Conservation (phyloP, 371 early-diverging fungal species). For the Saksenaea vasiformis region DNA sequence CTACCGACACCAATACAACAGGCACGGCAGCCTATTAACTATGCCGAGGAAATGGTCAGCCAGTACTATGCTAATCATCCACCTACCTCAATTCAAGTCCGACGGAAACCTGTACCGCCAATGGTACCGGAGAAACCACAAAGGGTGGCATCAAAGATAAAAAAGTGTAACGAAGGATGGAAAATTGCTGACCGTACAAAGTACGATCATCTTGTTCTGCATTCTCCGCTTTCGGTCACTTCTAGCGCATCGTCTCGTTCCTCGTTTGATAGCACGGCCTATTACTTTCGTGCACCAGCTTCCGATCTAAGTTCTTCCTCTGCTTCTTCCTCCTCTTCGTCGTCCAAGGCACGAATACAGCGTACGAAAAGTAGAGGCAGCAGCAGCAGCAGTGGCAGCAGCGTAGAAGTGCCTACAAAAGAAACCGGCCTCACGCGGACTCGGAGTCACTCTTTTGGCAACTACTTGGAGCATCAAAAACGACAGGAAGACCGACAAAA, state of each 20-base stretch:
- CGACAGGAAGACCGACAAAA: background rate
- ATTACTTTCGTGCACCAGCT: background rate
- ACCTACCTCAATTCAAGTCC: background rate
- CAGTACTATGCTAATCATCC: background rate
- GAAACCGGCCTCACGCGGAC: background rate
- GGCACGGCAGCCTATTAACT: background rate
- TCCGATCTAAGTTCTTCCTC: background rate
- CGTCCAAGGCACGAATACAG: background rate
- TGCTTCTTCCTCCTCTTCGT: background rate
- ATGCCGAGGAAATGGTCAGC: background rate
- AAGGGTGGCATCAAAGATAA: background rate
- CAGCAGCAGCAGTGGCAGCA: too few species aligned
- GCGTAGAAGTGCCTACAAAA: background rate
- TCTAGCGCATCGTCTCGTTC: background rate
- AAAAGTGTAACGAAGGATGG: background rate
- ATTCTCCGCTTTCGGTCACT: conserved; percentile 11
- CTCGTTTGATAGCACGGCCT: background rate
- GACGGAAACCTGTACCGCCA: conserved; percentile 10
- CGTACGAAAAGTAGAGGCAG: background rate
- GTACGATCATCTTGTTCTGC: conserved; percentile 6
- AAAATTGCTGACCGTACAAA: background rate
- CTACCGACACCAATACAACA: background rate
- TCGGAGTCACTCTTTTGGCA: background rate
- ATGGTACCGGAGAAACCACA: conserved; percentile 1
- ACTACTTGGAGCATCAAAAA: background rate